phyloP scores from a whole-genome alignment of 2,329 filamentous ascomycete species.

The Allantophomopsis cytisporea region DNA sequence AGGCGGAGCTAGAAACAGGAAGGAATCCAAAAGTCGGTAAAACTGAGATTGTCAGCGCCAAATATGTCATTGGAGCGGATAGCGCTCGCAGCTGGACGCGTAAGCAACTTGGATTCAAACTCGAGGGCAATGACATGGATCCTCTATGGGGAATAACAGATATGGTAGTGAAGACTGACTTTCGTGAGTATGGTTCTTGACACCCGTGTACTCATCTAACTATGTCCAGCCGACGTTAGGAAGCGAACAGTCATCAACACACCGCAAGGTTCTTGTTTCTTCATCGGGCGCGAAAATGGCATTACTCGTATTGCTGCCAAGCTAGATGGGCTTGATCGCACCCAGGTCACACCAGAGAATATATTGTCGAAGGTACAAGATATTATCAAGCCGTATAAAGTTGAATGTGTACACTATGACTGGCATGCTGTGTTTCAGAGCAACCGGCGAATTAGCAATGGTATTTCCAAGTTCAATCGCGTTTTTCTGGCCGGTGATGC shows the following conservation, averaged over 20 bases:
- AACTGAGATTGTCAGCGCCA: conserved; percentile 33
- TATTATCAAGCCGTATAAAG: conserved; percentile 53
- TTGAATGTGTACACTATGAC: conserved; percentile 49
- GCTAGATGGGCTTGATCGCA: conserved; percentile 32
- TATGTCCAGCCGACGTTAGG: conserved; percentile 33
- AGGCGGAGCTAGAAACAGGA: conserved; percentile 41
- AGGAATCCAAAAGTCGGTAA: conserved; percentile 21
- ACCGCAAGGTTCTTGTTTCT: too few relatives aligned
- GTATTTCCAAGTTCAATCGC: conserved; percentile 38
- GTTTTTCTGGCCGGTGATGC: conserved; percentile 53
- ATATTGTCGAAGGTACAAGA: conserved; percentile 49
- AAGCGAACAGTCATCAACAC: conserved; percentile 22
- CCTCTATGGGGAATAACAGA: conserved; percentile 33
- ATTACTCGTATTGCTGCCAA: too few relatives aligned
- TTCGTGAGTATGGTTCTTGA: conserved; percentile 22
- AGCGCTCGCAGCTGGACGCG: conserved; percentile 56
- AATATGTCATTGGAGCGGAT: conserved; percentile 54
- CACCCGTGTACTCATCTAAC: conserved; percentile 5
- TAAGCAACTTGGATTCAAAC: conserved; percentile 37
- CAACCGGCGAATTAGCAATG: conserved; percentile 46
- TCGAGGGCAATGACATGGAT: conserved; percentile 25
- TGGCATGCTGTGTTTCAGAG: conserved; percentile 61
- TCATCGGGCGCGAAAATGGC: too few relatives aligned
- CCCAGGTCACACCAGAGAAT: conserved; percentile 46
- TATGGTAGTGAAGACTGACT: conserved; percentile 38